Evolutionary conservation across 2,329 filamentous ascomycete species (phyloP).

Genomic region (Mycosphaerella sp.): DNA sequence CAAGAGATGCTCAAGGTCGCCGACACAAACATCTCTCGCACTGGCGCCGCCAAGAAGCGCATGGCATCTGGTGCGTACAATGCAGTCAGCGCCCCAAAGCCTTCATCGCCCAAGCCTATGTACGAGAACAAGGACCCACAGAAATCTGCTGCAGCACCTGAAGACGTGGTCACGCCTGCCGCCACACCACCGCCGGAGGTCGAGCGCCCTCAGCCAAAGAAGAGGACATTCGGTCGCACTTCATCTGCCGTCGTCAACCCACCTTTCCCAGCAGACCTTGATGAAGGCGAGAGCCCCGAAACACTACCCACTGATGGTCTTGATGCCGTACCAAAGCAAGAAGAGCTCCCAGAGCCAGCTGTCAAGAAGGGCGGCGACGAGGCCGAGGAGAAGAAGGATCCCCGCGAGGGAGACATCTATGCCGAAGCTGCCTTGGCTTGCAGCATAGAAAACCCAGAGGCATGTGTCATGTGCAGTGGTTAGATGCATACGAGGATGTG

Average conservation of each 20-base stretch:
- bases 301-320: slow-evolving; percentile 65
- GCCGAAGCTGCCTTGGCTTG: slow-evolving; percentile 86
- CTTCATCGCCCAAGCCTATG: slow-evolving; percentile 61
- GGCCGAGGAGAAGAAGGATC: slow-evolving; percentile 60
- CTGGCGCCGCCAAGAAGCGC: slow-evolving; percentile 62
- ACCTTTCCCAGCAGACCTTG: slow-evolving; percentile 68
- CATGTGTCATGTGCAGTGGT: slow-evolving; percentile 96
- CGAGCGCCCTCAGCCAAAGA: slow-evolving; percentile 46
- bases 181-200: slow-evolving; percentile 55
- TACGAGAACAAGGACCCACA: slow-evolving; percentile 52
- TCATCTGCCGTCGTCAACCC: slow-evolving; percentile 52
- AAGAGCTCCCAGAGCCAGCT: slow-evolving; percentile 57
- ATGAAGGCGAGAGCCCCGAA: slow-evolving; percentile 73
- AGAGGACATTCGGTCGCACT: slow-evolving; percentile 29
- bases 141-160: slow-evolving; percentile 40
- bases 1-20: slow-evolving; percentile 86
- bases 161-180: slow-evolving; percentile 63
- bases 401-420: slow-evolving; percentile 87
- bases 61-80: slow-evolving; percentile 42
- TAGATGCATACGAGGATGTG: slow-evolving; percentile 35
- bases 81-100: slow-evolving; percentile 44
- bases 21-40: slow-evolving; percentile 69
- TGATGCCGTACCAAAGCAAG: slow-evolving; percentile 50
- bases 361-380: slow-evolving; percentile 58
- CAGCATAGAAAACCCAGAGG: slow-evolving; percentile 95